These are phyloP conservation scores for Neurospora terricola DNA, from an alignment of 495 filamentous ascomycete species.

Conservation along the genomic window DNA sequence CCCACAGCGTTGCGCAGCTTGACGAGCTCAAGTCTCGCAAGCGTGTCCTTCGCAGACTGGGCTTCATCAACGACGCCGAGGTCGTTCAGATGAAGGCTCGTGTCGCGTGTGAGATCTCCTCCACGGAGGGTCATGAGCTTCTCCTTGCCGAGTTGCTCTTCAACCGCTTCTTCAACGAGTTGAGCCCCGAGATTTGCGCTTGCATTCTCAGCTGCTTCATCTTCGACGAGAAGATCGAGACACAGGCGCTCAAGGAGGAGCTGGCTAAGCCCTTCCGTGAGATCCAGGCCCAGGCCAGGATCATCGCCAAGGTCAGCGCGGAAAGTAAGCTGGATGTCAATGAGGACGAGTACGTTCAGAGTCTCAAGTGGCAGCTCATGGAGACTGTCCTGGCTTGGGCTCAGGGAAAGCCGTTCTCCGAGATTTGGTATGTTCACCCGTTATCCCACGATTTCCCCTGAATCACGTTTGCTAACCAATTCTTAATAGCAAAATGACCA, in stretches of 20 bases:
- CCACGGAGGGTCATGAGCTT: slow-evolving; percentile 76
- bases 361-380: slow-evolving; percentile 90
- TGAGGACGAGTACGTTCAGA: slow-evolving; percentile 83
- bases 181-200: slow-evolving; percentile 77
- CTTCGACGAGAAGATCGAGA: slow-evolving; percentile 86
- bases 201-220: slow-evolving; percentile 85
- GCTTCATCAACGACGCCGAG: slow-evolving; percentile 88
- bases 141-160: slow-evolving; percentile 88
- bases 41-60: slow-evolving; percentile 89
- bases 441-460: background rate
- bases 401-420: slow-evolving; percentile 82
- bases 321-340: slow-evolving; percentile 86
- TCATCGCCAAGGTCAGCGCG: slow-evolving; percentile 82
- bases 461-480: background rate
- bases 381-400: slow-evolving; percentile 91
- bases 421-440: slow-evolving; percentile 69
- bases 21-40: slow-evolving; percentile 95
- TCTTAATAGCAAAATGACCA: slow-evolving; percentile 81
- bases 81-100: slow-evolving; percentile 92
- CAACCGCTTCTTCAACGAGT: slow-evolving; percentile 95
- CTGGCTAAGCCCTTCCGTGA: slow-evolving; percentile 75
- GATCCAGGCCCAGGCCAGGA: slow-evolving; percentile 73
- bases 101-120: slow-evolving; percentile 90
- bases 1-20: slow-evolving; percentile 76
- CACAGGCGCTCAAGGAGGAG: slow-evolving; percentile 66